Evolutionary conservation across 2,329 filamentous ascomycete genomes (phyloP).

Genomic region (Epichloe typhina): DNA sequence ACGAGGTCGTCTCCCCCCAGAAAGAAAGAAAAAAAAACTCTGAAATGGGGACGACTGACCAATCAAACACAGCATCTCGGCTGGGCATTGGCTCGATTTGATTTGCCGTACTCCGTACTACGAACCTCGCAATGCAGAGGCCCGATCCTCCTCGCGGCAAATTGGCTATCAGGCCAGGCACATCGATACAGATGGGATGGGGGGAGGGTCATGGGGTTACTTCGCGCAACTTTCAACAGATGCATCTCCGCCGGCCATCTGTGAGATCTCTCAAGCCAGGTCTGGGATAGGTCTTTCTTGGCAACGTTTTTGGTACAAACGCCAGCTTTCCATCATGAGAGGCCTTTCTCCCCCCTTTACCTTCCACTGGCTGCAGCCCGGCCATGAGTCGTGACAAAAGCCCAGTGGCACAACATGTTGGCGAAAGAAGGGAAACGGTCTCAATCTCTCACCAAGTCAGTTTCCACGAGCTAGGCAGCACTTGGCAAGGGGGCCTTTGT

Average conservation of each 20-base stretch:
- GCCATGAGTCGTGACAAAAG: too few relatives aligned
- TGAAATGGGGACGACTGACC: neutral
- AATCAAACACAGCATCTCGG: neutral
- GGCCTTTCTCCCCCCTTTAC: too few relatives aligned
- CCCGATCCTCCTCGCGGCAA: neutral
- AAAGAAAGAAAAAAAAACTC: neutral
- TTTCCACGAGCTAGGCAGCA: too few relatives aligned
- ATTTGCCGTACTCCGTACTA: neutral
- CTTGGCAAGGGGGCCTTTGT: too few relatives aligned
- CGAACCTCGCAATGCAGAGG: too few relatives aligned
- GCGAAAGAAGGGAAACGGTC: too few relatives aligned
- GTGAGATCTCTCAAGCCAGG: conserved; percentile 1
- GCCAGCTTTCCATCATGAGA: too few relatives aligned
- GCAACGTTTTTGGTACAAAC: too few relatives aligned
- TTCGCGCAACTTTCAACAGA: neutral
- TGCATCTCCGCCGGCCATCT: neutral
- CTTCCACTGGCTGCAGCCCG: too few relatives aligned
- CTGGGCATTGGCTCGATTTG: neutral
- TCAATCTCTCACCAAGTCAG: too few relatives aligned
- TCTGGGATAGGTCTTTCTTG: too few relatives aligned
- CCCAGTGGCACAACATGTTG: too few relatives aligned
- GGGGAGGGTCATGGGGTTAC: conserved; percentile 1
- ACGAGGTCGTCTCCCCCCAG: neutral
- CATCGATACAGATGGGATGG: neutral
- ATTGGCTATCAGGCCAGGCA: neutral